phyloP scores from a whole-genome alignment of 768 basidiomycete species.

The Rhizopogon rudus region DNA sequence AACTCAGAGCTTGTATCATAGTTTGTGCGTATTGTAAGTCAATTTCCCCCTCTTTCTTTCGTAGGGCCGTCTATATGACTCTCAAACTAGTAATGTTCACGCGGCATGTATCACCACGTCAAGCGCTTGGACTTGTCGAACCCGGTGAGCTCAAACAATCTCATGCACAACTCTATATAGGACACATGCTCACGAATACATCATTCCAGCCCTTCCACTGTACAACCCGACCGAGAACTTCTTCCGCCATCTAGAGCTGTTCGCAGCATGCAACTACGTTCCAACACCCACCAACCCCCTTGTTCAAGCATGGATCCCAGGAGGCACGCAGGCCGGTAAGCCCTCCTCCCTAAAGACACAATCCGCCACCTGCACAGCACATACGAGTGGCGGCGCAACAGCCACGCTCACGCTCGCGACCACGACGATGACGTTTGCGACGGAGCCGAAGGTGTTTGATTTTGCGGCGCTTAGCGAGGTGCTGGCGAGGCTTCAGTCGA shows the following conservation, averaged over 20 bases:
- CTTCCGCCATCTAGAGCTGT: constrained; percentile 42
- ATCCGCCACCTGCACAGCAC: constrained; percentile 5
- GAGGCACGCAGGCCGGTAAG: constrained; percentile 13
- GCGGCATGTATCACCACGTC: constrained; percentile 30
- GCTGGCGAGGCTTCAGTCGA: constrained; percentile 20
- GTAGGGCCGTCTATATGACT: background rate
- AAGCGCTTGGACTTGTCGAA: constrained; percentile 38
- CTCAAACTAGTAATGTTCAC: constrained; percentile 41
- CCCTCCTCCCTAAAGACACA: constrained; percentile 8
- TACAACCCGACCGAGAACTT: constrained; percentile 47
- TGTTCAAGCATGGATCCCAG: constrained; percentile 34
- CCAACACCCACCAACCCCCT: constrained; percentile 38
- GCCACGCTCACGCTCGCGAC: constrained; percentile 8
- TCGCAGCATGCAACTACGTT: constrained; percentile 34
- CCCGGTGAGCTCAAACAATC: constrained; percentile 28
- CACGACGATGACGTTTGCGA: constrained; percentile 6
- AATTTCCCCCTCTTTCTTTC: background rate
- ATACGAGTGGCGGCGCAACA: background rate
- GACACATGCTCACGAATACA: background rate
- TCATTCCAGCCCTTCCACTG: constrained; percentile 41
- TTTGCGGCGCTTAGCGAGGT: constrained; percentile 19
- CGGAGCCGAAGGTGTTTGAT: constrained; percentile 16
- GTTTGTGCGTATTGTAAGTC: constrained; percentile 49
- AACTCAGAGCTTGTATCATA: constrained; percentile 48
- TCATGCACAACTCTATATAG: background rate